These are phyloP conservation scores for Trametes hirsuta DNA, from an alignment of 1,284 basidiomycete species.

Conservation along the genomic window DNA sequence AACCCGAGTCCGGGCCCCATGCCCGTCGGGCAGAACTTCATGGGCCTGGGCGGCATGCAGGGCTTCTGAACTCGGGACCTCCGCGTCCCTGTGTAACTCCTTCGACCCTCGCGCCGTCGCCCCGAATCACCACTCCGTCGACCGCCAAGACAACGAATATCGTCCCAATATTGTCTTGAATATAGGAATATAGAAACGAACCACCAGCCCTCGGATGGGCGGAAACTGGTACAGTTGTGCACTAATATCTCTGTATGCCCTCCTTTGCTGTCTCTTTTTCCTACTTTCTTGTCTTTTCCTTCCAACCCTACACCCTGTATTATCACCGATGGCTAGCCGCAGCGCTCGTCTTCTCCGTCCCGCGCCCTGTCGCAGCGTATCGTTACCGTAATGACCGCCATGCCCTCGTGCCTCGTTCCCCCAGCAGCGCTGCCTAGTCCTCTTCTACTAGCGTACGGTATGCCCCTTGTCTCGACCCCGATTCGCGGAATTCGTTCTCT, in stretches of 20 bases:
- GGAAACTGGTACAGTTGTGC: slow-evolving; percentile 24
- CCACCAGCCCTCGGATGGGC: slow-evolving; percentile 19
- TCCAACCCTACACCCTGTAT: slow-evolving; percentile 22
- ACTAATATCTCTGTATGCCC: slow-evolving; percentile 27
- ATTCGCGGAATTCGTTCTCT: slow-evolving; percentile 13
- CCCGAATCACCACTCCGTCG: slow-evolving; percentile 12
- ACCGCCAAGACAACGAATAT: slow-evolving; percentile 5
- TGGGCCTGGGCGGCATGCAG: slow-evolving; percentile 51
- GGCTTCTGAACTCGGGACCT: slow-evolving; percentile 29
- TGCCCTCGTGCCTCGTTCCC: background rate
- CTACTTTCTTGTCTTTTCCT: slow-evolving; percentile 1
- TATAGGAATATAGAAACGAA: slow-evolving; percentile 21
- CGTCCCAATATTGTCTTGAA: slow-evolving; percentile 17
- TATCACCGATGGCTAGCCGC: slow-evolving; percentile 21
- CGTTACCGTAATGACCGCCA: slow-evolving; percentile 24
- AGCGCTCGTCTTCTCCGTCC: slow-evolving; percentile 9
- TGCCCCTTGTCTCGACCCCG: slow-evolving; percentile 7
- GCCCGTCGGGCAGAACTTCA: slow-evolving; percentile 54
- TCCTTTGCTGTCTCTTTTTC: slow-evolving; percentile 10
- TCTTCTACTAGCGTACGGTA: slow-evolving; percentile 17
- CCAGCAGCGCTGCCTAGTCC: slow-evolving; percentile 14
- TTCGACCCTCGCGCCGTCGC: background rate
- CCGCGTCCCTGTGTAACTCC: background rate
- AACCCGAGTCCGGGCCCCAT: slow-evolving; percentile 69
- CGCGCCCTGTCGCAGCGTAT: slow-evolving; percentile 19